phyloP scores from a whole-genome alignment of 176 grass and related monocot genomes.

The Thalia dealbata region DNA sequence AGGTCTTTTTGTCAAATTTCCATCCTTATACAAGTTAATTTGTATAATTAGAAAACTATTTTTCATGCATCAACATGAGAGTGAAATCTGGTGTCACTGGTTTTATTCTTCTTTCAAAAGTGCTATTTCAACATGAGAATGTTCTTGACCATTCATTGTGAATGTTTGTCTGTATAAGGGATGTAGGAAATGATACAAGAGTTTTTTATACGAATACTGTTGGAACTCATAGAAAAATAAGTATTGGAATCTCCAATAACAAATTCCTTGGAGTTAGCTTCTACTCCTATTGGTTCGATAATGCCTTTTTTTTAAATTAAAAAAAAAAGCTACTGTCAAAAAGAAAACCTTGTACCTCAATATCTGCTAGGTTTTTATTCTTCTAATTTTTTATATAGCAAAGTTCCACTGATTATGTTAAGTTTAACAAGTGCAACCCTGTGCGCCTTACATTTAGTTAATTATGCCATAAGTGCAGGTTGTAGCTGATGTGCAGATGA shows the following conservation, averaged over 20 bases:
- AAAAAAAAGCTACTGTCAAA: neutral
- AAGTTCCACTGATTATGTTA: neutral
- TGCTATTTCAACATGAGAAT: no score
- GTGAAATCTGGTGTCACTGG: no score
- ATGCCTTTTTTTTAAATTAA: neutral
- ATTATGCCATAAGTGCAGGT: constrained; percentile 36
- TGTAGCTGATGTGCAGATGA: constrained; percentile 55
- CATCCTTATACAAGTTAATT: neutral
- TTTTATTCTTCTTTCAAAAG: no score
- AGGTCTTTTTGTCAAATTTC: neutral
- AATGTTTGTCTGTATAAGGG: no score
- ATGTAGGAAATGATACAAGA: no score
- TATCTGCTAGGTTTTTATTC: neutral
- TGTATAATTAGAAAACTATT: neutral
- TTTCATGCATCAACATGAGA: no score
- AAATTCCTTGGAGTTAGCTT: neutral
- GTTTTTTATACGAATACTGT: no score
- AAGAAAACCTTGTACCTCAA: neutral
- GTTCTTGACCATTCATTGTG: neutral
- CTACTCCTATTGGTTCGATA: neutral
- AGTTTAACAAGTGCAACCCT: neutral
- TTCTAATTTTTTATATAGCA: neutral
- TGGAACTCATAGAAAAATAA: neutral
- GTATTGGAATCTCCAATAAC: neutral
- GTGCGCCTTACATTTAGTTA: neutral